Conservation (phyloP, 495 filamentous ascomycete species). For the Glonium stellatum region DNA sequence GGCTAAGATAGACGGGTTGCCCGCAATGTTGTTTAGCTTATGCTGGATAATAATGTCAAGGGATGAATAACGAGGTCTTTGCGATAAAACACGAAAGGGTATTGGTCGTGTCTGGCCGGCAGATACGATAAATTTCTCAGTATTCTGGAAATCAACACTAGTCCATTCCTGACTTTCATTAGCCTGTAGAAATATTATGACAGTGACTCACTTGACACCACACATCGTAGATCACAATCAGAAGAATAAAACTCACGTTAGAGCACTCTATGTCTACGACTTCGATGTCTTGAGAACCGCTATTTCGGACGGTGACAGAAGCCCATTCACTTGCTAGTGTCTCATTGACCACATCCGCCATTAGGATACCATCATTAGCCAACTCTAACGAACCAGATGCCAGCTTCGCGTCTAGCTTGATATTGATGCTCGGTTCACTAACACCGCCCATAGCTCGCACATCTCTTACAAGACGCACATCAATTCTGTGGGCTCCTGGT, state of each 20-base stretch:
- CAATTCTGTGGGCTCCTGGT: conserved; percentile 46
- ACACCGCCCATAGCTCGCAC: conserved; percentile 47
- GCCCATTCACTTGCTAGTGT: conserved; percentile 41
- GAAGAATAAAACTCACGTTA: conserved; percentile 34
- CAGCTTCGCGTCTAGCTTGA: conserved; percentile 34
- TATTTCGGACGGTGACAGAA: conserved; percentile 47
- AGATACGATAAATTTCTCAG: conserved; percentile 11
- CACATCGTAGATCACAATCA: background rate
- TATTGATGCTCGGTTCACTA: conserved; percentile 38
- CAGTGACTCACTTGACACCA: no score
- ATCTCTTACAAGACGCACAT: conserved; percentile 49
- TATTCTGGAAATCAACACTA: background rate
- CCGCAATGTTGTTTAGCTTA: conserved; percentile 4
- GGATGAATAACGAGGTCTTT: conserved; percentile 16
- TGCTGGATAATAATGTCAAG: conserved; percentile 16
- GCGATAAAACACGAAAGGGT: conserved; percentile 21
- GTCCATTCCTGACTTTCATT: conserved; percentile 8
- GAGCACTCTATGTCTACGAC: conserved; percentile 32
- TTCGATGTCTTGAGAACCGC: conserved; percentile 33
- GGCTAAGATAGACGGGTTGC: conserved; percentile 1
- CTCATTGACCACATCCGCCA: conserved; percentile 46
- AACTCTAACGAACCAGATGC: conserved; percentile 22
- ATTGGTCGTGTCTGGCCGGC: conserved; percentile 29
- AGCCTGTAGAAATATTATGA: background rate
- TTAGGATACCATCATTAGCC: conserved; percentile 34